phyloP scores from a whole-genome alignment of 345 rosid genomes.

The Linum tenue region DNA sequence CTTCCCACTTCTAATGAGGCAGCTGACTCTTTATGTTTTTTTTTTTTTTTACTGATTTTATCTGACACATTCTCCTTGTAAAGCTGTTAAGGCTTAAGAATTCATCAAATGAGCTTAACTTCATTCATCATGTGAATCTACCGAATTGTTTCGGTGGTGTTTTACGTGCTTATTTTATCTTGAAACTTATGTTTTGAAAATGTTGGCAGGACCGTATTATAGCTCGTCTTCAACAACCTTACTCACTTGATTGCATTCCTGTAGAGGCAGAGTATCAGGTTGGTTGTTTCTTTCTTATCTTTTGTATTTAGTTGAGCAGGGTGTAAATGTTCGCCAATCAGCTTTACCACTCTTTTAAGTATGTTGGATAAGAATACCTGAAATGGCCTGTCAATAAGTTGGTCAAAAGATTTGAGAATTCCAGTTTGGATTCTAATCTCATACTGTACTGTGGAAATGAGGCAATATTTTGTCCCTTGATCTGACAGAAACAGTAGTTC shows the following conservation, averaged over 20 bases:
- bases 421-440: no score
- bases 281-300: constrained; percentile 7
- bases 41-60: not conserved
- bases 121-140: not conserved
- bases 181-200: not conserved
- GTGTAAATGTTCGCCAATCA: not conserved
- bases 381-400: no score
- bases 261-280: constrained; percentile 99
- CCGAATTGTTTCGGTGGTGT: not conserved
- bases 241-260: constrained; percentile 96
- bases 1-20: not conserved
- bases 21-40: not conserved
- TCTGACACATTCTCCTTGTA: no score
- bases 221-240: constrained; percentile 97
- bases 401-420: not conserved
- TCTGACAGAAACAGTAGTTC: not conserved
- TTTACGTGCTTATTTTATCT: not conserved
- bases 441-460: no score
- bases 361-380: no score
- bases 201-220: constrained; percentile 81
- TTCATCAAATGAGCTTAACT: not conserved
- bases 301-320: not conserved
- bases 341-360: no score
- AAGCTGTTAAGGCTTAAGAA: no score
- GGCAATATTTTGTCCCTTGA: no score